Base-by-base conservation (phyloP, 1,284 basidiomycete genomes). In the Ustilago vetiveriae region DNA sequence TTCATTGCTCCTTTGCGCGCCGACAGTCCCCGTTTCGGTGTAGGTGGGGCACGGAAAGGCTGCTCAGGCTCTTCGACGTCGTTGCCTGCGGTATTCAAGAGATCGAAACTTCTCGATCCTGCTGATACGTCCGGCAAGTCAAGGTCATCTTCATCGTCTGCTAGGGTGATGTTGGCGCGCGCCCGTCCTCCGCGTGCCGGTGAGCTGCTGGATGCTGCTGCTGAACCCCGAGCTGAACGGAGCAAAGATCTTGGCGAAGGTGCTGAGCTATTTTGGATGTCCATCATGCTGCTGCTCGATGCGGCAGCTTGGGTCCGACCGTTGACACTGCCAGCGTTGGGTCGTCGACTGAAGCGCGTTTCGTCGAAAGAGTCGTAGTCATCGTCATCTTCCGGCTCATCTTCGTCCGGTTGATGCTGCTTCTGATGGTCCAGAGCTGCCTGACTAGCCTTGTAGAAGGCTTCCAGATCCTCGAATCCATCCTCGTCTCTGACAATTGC, bases 381-480 rank as follows among this genome's bases (percentile, higher is more conserved):
- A 13, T 83, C 84, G n/a, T 82, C 76, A 49, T 88, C 86, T 29
- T 88, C 87, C 17, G 87, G 85, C 53, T 89, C 88, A 26, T 86
- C 70, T 2, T 82, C 84, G 10, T 83, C 84, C 17, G 86, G 62
- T 17, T 87, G 84, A 19, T 85, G 63, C 50, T 83, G 51, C 16
- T 47, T 53, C 23, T 38, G 62, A 14, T 70, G 72, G 33, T 81
- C 76, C 42, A 82, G 72, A 54, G 72, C 79, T 39, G 76, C 67
- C 35, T 75, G 81, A 42, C 71, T 75, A 16, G 76, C 79, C 23
- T 68, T 66, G 64, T 76, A 75, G 55, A 79, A 82, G 14, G 71
- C 78, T 30, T 80, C 76, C 16, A 79, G 53, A 30, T 78, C 70
- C 10, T 76, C 72, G 43, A 78, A 55, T 10, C 92, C 94, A 77